phyloP scores from a whole-genome alignment of 2,329 filamentous ascomycete genomes.

The Calonectria crousiana region DNA sequence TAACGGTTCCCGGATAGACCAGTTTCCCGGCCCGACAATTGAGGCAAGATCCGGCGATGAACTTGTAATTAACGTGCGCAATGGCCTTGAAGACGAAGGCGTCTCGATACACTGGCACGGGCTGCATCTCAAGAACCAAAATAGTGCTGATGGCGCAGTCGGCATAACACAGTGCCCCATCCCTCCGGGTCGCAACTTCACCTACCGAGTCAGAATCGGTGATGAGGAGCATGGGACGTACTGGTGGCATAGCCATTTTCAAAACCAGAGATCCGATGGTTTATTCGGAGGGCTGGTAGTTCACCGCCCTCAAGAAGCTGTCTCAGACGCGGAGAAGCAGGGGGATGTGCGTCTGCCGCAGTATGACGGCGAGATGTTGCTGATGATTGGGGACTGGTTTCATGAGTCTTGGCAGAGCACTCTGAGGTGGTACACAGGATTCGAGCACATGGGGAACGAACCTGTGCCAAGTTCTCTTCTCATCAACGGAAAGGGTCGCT shows the following conservation, averaged over 20 bases:
- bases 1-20: slow-evolving; percentile 37
- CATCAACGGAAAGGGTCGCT: slow-evolving; percentile 50
- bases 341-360: neutral
- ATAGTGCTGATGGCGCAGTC: slow-evolving; percentile 73
- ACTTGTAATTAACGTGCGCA: slow-evolving; percentile 76
- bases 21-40: slow-evolving; percentile 78
- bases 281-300: slow-evolving; percentile 70
- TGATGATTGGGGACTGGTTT: slow-evolving; percentile 60
- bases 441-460: slow-evolving; percentile 55
- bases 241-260: slow-evolving; percentile 73
- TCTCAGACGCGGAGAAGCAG: neutral
- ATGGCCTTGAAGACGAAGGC: slow-evolving; percentile 70
- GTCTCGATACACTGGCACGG: slow-evolving; percentile 81
- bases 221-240: slow-evolving; percentile 66
- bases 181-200: slow-evolving; percentile 63
- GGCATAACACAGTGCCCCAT: slow-evolving; percentile 63
- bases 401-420: slow-evolving; percentile 49
- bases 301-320: slow-evolving; percentile 58
- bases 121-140: slow-evolving; percentile 79
- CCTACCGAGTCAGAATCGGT: slow-evolving; percentile 69
- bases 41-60: slow-evolving; percentile 78
- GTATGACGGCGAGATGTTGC: slow-evolving; percentile 62
- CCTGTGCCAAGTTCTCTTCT: slow-evolving; percentile 49
- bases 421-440: slow-evolving; percentile 40
- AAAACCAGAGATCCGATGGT: slow-evolving; percentile 63